phyloP scores from a whole-genome alignment of 176 grass and related monocot species.

The Musa itinerans region DNA sequence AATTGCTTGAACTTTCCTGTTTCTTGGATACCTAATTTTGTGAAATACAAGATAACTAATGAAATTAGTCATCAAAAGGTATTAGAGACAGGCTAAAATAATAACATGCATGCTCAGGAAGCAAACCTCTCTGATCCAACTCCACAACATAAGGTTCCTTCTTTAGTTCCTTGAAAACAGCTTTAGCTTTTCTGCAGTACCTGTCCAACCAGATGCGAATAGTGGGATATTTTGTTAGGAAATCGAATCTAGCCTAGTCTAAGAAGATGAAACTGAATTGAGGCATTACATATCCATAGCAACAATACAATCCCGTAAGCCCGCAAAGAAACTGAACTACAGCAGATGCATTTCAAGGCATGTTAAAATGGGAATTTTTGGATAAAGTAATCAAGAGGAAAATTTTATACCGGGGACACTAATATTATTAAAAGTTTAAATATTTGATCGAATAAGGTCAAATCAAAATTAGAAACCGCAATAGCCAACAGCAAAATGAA shows the following conservation, averaged over 20 bases:
- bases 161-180: slow-evolving; percentile 57
- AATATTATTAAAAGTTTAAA: neutral
- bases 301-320: neutral
- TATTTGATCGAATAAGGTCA: neutral
- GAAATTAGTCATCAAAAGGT: neutral
- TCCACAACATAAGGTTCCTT: slow-evolving; percentile 57
- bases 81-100: neutral
- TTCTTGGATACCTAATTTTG: neutral
- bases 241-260: neutral
- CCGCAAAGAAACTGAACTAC: neutral
- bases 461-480: neutral
- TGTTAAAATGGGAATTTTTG: neutral
- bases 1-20: neutral
- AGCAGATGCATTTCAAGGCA: neutral
- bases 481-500: too few relatives aligned
- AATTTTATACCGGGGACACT: neutral
- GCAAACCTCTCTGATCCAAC: slow-evolving; percentile 58
- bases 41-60: neutral
- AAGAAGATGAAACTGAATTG: neutral
- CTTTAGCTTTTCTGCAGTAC: slow-evolving; percentile 57
- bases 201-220: slow-evolving; percentile 12
- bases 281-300: neutral
- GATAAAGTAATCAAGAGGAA: neutral
- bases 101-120: neutral
- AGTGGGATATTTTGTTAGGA: neutral